Conservation (phyloP, 768 basidiomycete genomes). For the Amanita inopinata region DNA sequence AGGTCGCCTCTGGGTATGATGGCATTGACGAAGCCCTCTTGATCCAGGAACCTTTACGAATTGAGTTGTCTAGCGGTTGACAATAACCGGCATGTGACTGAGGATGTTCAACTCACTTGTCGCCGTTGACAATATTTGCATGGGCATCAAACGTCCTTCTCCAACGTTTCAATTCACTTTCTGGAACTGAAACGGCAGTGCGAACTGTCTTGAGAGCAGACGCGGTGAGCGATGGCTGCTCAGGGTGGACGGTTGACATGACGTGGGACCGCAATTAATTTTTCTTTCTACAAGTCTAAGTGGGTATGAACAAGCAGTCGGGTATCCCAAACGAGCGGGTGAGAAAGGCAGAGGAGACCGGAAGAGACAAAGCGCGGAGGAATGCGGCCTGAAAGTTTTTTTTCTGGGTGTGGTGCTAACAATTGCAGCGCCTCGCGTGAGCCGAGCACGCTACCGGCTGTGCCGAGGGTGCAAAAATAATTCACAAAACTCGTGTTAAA, state of each 20-base stretch:
- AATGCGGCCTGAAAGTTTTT: neutral
- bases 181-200: conserved; percentile 59
- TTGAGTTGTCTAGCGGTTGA: conserved; percentile 10
- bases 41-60: conserved; percentile 65
- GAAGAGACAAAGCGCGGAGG: neutral
- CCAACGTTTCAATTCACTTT: conserved; percentile 85
- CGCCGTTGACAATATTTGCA: conserved; percentile 61
- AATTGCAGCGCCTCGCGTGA: too few species aligned
- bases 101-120: conserved; percentile 55
- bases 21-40: conserved; percentile 87
- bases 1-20: conserved; percentile 85
- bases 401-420: too few species aligned
- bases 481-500: too few species aligned
- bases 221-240: conserved; percentile 31
- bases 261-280: conserved; percentile 37
- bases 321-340: conserved; percentile 16
- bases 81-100: conserved; percentile 14
- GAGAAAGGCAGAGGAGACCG: neutral
- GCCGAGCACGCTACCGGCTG: conserved; percentile 3
- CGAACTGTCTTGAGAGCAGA: conserved; percentile 58
- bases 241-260: conserved; percentile 42
- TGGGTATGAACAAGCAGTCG: conserved; percentile 26
- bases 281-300: conserved; percentile 17
- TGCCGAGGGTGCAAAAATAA: too few species aligned
- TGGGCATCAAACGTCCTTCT: conserved; percentile 78